Base-by-base conservation (phyloP, 208 protist genomes). In the Crithidia thermophila region DNA sequence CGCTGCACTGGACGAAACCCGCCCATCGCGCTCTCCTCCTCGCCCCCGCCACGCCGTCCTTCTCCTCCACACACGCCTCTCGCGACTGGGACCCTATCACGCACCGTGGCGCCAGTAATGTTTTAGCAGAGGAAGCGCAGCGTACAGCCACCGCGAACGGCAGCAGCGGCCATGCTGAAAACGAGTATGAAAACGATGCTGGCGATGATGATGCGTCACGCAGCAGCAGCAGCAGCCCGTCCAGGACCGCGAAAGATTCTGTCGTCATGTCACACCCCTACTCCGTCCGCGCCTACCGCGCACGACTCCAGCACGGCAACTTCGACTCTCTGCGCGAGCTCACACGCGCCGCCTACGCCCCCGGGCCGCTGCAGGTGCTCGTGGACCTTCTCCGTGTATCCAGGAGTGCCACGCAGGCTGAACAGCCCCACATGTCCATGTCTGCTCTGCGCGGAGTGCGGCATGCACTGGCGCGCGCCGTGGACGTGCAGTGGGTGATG, bases 311-410 rank as follows among this genome's bases (percentile, higher is more conserved):
- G 27, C 51, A 76, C 13, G 84, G 82, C n/a, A 72, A 49, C 30
- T 84, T 88, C 45, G 56, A 77, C 6, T 70, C 62, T 23, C 55
- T 95, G 23, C 43, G 67, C 5, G 72, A 83, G 47, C 75, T 95
- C 43, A 59, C 77, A 4, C 79, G 74, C 46, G 67, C 81, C 4
- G 85, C 85, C 23, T 95, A 91, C 69, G 85, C 87, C 9, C 81
- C 81, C 31, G 31, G 60, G 0, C 81, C 83, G 11, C 73, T 93
- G 14, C 69, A 73, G 18, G 79, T 95, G 23, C 51, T 92, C 9
- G 49, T 79, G 28, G 89, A 94, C 51, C 69, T 90, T 23, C 74
- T 93, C 25, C 40, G 51, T 16, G 60, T 72, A 20, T 45, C 67
- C 16, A 8, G 43, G 36, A 33, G 25, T 8, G 33, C 13, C 18